A percentile compares a stretch with the other conserved stretches of the same genome.
phyloP scores from a whole-genome alignment of 2,329 filamentous ascomycete species.

The Sporothrix brunneoviolacea region DNA sequence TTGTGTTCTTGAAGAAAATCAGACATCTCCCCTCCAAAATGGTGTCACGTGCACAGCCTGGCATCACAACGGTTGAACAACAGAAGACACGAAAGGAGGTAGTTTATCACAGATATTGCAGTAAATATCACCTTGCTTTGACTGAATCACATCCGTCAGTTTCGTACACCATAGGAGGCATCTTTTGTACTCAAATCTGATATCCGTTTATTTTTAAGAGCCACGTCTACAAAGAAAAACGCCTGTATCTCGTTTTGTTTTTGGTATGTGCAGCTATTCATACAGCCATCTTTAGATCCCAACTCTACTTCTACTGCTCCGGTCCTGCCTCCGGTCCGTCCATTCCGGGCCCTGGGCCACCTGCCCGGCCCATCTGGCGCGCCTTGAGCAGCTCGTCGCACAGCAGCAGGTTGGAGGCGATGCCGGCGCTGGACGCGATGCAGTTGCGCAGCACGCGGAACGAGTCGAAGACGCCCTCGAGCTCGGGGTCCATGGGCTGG shows the following conservation, averaged over 20 bases:
- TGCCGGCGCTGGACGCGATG: constrained; percentile 87
- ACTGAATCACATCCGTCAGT: too few relatives aligned
- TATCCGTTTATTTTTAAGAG: constrained; percentile 15
- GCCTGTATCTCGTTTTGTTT: constrained; percentile 19
- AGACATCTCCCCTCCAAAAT: too few relatives aligned
- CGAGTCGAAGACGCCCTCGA: constrained; percentile 90
- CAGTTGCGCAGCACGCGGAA: constrained; percentile 92
- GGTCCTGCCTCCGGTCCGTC: constrained; percentile 52
- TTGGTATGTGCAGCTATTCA: constrained; percentile 23
- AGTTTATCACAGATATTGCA: too few relatives aligned
- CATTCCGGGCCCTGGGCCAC: constrained; percentile 58
- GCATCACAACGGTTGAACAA: neutral
- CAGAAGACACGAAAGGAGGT: too few relatives aligned
- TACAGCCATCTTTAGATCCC: constrained; percentile 30
- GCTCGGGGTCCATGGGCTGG: constrained; percentile 88
- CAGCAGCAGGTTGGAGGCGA: constrained; percentile 87
- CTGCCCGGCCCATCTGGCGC: constrained; percentile 76
- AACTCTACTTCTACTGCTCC: constrained; percentile 34
- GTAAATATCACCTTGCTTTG: too few relatives aligned
- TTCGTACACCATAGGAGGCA: too few relatives aligned
- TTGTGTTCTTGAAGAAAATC: too few relatives aligned
- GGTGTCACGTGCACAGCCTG: neutral
- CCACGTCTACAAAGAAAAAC: constrained; percentile 11
- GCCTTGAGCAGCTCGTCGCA: constrained; percentile 98
- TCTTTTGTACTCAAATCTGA: neutral